phyloP scores from a whole-genome alignment of 2,329 filamentous ascomycete species.

The Aureobasidium sp. region DNA sequence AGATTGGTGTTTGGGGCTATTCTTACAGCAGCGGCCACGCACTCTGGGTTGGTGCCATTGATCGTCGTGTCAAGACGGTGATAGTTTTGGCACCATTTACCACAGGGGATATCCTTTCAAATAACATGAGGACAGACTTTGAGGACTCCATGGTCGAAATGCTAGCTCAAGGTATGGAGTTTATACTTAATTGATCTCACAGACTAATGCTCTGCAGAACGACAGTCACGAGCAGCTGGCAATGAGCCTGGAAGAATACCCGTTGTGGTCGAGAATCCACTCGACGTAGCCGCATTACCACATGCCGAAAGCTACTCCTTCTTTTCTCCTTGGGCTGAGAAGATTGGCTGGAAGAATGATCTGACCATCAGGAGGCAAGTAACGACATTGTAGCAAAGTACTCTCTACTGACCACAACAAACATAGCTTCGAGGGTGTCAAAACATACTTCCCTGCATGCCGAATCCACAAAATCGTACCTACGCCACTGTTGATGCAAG shows the following conservation, averaged over 20 bases:
- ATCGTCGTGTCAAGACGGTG: constrained; percentile 34
- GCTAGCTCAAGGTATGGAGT: neutral
- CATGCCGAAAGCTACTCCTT: constrained; percentile 30
- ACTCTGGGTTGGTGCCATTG: constrained; percentile 31
- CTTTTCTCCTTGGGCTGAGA: constrained; percentile 28
- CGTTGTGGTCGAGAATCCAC: constrained; percentile 19
- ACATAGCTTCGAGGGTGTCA: constrained; percentile 22
- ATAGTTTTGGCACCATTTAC: constrained; percentile 29
- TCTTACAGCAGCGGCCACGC: constrained; percentile 35
- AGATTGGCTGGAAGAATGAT: constrained; percentile 32
- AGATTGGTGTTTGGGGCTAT: constrained; percentile 32
- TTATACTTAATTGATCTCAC: neutral
- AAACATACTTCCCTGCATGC: constrained; percentile 22
- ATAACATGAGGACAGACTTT: constrained; percentile 24
- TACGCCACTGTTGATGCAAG: constrained; percentile 32
- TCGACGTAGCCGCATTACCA: constrained; percentile 26
- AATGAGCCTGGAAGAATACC: constrained; percentile 13
- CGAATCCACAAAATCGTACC: constrained; percentile 32
- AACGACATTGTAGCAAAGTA: neutral
- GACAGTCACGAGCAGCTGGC: neutral
- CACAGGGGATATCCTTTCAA: constrained; percentile 29
- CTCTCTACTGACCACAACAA: neutral
- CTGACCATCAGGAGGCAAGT: constrained; percentile 24
- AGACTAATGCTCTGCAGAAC: neutral
- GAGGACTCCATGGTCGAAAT: constrained; percentile 19